phyloP scores from a whole-genome alignment of 2,329 filamentous ascomycete genomes.

The Trichoderma sp. region DNA sequence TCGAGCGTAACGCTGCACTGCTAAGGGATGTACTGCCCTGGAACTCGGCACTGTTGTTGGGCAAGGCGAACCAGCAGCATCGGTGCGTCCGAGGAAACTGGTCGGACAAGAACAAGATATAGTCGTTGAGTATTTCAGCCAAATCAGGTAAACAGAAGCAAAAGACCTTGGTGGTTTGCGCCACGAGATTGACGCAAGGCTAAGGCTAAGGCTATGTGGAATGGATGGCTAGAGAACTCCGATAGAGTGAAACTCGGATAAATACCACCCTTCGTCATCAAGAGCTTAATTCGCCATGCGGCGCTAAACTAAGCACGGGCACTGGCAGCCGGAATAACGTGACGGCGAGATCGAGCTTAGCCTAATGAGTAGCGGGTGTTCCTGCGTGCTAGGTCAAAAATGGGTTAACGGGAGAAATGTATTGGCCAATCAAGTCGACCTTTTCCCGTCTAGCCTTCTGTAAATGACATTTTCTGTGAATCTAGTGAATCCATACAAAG shows the following conservation, averaged over 20 bases:
- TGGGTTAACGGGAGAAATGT: neutral
- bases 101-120: slow-evolving; percentile 22
- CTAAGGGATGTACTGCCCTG: slow-evolving; percentile 42
- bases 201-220: slow-evolving; percentile 1
- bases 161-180: slow-evolving; percentile 1
- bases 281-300: slow-evolving; percentile 6
- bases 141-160: slow-evolving; percentile 11
- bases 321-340: slow-evolving; percentile 13
- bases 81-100: slow-evolving; percentile 35
- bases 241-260: slow-evolving; percentile 17
- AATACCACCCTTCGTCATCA: slow-evolving; percentile 7
- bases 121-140: neutral
- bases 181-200: slow-evolving; percentile 13
- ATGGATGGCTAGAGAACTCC: neutral
- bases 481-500: neutral
- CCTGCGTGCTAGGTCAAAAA: neutral
- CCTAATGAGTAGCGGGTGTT: neutral
- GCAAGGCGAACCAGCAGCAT: slow-evolving; percentile 41
- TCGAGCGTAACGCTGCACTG: slow-evolving; percentile 39
- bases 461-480: neutral
- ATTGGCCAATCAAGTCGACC: neutral
- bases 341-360: neutral
- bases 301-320: neutral
- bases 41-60: slow-evolving; percentile 34
- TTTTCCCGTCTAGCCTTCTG: neutral